phyloP scores from a whole-genome alignment of 2,329 filamentous ascomycete genomes.

The Fusarium cyanostomum region DNA sequence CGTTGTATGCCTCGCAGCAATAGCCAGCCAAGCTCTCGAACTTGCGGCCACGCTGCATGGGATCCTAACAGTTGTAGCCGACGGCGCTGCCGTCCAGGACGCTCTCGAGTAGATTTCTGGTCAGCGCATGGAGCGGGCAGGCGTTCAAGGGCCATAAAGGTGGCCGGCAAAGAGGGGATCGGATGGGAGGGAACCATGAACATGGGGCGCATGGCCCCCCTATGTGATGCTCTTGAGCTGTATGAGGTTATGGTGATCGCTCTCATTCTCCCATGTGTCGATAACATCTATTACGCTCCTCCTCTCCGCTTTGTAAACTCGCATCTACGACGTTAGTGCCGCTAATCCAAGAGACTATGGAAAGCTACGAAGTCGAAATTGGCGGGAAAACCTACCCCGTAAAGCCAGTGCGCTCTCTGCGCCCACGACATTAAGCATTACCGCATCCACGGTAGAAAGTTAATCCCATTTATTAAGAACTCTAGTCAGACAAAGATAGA shows the following conservation, averaged over 20 bases:
- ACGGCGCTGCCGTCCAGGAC: constrained; percentile 83
- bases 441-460: constrained; percentile 88
- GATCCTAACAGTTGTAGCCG: constrained; percentile 63
- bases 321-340: constrained; percentile 82
- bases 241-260: too few species aligned
- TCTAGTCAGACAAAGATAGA: constrained; percentile 92
- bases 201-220: too few species aligned
- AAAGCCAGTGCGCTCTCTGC: constrained; percentile 80
- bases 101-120: constrained; percentile 81
- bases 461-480: constrained; percentile 87
- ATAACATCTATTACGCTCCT: too few species aligned
- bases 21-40: constrained; percentile 58
- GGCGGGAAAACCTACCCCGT: constrained; percentile 79
- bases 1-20: constrained; percentile 58
- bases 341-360: constrained; percentile 89
- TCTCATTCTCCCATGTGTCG: too few species aligned
- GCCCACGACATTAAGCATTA: constrained; percentile 88
- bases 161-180: too few species aligned
- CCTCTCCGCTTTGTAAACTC: too few species aligned
- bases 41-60: constrained; percentile 50
- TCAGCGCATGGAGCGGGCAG: too few species aligned
- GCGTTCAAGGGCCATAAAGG: too few species aligned
- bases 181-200: too few species aligned
- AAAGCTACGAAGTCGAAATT: constrained; percentile 87
- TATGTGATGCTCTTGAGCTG: too few species aligned